These are phyloP conservation scores for Talaromyces sp. DNA, from an alignment of 2,329 filamentous ascomycete species.

Conservation along the genomic window DNA sequence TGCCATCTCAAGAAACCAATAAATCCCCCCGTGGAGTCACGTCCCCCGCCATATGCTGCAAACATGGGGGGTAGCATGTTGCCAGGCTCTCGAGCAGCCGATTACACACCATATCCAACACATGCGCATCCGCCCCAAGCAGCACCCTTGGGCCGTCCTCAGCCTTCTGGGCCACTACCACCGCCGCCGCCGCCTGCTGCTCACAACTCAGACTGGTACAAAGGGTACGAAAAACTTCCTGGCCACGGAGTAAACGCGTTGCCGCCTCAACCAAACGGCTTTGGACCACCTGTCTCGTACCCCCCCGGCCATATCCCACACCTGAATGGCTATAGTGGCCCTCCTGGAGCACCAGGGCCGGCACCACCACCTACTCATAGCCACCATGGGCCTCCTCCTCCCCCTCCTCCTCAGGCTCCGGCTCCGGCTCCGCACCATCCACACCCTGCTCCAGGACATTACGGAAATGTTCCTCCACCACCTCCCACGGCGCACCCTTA, in stretches of 20 bases:
- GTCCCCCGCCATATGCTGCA: neutral
- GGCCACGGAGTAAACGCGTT: conserved; percentile 2
- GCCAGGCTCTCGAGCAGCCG: conserved; percentile 22
- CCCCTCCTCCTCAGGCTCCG: conserved; percentile 42
- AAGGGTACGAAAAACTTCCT: conserved; percentile 3
- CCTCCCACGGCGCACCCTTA: conserved; percentile 30
- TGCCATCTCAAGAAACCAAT: conserved; percentile 49
- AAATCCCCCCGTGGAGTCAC: conserved; percentile 20
- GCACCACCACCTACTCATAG: conserved; percentile 25
- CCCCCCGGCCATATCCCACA: conserved; percentile 11
- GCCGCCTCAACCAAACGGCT: conserved; percentile 11
- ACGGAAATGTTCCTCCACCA: conserved; percentile 12
- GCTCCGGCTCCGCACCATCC: conserved; percentile 36
- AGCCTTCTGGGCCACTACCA: conserved; percentile 12
- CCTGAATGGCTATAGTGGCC: conserved; percentile 9
- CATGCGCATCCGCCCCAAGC: conserved; percentile 26
- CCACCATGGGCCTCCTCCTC: conserved; percentile 8
- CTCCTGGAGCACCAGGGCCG: conserved; percentile 19
- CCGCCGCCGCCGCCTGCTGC: conserved; percentile 21
- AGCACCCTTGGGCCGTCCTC: conserved; percentile 22
- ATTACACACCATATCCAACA: conserved; percentile 25
- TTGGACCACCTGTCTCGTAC: conserved; percentile 11
- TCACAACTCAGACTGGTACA: conserved; percentile 10
- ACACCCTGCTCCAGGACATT: conserved; percentile 15
- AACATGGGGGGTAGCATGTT: conserved; percentile 13